phyloP scores from a whole-genome alignment of 78 protist genomes.

The Dictyostelium capitatum region DNA sequence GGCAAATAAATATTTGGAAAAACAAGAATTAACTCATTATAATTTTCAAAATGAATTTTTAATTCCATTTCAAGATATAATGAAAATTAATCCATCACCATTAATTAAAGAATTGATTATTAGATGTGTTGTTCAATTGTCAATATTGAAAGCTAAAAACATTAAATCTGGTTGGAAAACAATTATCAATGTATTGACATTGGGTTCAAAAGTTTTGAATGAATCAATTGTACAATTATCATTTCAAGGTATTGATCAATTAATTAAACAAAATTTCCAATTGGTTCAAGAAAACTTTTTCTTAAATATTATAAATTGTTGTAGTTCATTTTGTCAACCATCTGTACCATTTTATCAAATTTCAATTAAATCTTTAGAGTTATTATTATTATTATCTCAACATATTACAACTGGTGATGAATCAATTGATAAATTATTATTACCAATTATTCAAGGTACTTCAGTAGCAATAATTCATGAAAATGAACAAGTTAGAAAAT shows the following conservation, averaged over 20 bases:
- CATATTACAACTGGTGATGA: neutral
- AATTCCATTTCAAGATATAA: constrained; percentile 95
- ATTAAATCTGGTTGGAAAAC: constrained; percentile 97
- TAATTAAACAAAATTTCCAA: constrained; percentile 39
- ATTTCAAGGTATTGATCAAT: constrained; percentile 57
- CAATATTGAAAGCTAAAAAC: constrained; percentile 34
- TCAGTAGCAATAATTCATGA: constrained; percentile 23
- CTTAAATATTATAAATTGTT: constrained; percentile 80
- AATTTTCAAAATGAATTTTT: constrained; percentile 97
- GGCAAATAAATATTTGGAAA: constrained; percentile 95
- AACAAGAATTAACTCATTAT: constrained; percentile 93
- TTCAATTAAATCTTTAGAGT: constrained; percentile 2
- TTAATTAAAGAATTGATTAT: constrained; percentile 62
- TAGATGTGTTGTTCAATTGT: constrained; percentile 60
- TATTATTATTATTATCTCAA: neutral
- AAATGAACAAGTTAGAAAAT: constrained; percentile 45
- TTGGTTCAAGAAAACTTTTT: constrained; percentile 82
- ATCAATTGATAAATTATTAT: constrained; percentile 9
- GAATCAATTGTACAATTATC: constrained; percentile 80
- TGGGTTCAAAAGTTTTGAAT: constrained; percentile 35
- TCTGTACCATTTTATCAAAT: constrained; percentile 22
- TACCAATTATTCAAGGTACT: constrained; percentile 47
- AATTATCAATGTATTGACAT: constrained; percentile 87
- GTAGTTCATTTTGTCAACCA: constrained; percentile 25
- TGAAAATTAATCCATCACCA: constrained; percentile 13